Evolutionary conservation across 2,329 filamentous ascomycete species (phyloP).

Genomic region (Tolypocladium ophioglossoides): DNA sequence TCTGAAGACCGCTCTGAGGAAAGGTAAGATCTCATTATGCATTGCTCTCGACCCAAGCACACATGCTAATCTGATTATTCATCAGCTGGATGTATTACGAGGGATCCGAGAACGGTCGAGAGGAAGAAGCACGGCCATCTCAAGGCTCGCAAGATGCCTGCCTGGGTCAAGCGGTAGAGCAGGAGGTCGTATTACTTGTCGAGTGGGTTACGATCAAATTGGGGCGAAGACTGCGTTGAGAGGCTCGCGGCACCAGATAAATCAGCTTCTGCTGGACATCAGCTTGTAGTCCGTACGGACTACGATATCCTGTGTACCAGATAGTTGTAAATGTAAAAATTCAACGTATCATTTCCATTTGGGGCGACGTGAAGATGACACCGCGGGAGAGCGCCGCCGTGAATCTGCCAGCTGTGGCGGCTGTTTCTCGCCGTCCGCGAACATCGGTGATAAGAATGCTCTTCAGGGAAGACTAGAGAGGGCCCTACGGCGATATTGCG

Average conservation of each 20-base stretch:
- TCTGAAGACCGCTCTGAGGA: slow-evolving; percentile 75
- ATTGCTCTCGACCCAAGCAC: not conserved
- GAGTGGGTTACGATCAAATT: not conserved
- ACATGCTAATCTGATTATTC: slow-evolving; percentile 5
- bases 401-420: not conserved
- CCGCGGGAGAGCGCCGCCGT: not conserved
- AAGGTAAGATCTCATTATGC: slow-evolving; percentile 52
- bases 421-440: not conserved
- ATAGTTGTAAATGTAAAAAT: not conserved
- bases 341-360: not conserved
- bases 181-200: not conserved
- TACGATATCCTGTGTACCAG: not conserved
- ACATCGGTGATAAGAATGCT: not conserved
- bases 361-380: not conserved
- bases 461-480: not conserved
- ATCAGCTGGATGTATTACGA: slow-evolving; percentile 82
- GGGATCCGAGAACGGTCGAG: slow-evolving; percentile 85
- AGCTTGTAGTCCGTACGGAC: too few species aligned
- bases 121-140: slow-evolving; percentile 95
- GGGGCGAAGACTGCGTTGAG: not conserved
- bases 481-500: not conserved
- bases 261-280: too few species aligned
- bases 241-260: not conserved
- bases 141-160: slow-evolving; percentile 95
- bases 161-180: slow-evolving; percentile 83